Conservation (phyloP, 371 early-diverging fungal species). For the Mortierella sp. region DNA sequence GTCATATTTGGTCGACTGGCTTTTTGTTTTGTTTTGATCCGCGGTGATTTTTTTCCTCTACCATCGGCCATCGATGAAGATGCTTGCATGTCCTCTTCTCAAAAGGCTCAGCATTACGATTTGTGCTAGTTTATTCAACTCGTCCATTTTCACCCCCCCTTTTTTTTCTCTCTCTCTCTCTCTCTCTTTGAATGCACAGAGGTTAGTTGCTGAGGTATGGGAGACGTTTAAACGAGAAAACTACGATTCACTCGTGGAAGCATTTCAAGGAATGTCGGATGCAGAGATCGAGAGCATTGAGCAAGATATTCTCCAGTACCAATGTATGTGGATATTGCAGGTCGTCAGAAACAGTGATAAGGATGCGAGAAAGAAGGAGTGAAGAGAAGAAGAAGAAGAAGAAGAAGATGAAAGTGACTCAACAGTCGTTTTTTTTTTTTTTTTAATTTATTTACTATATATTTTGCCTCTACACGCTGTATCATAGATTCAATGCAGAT, state of each 20-base stretch:
- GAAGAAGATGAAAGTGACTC: neutral
- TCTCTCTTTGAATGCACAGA: slow-evolving; percentile 2
- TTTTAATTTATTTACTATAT: neutral
- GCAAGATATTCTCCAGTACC: slow-evolving; percentile 34
- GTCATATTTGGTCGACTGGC: neutral
- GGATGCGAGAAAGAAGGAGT: too few species aligned
- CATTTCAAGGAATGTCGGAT: slow-evolving; percentile 40
- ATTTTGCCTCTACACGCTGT: neutral
- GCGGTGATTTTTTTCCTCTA: neutral
- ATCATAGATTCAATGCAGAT: slow-evolving; percentile 13
- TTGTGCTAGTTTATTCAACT: neutral
- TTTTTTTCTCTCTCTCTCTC: too few species aligned
- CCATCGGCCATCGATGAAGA: neutral
- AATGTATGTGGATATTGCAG: slow-evolving; percentile 14
- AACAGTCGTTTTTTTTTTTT: neutral
- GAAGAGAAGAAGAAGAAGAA: neutral
- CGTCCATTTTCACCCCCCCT: neutral
- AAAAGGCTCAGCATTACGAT: neutral
- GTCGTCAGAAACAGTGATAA: too few species aligned
- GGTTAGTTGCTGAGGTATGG: slow-evolving; percentile 46
- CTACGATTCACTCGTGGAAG: slow-evolving; percentile 20
- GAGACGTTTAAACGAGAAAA: slow-evolving; percentile 42
- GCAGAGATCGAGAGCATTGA: slow-evolving; percentile 43
- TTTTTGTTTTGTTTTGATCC: neutral
- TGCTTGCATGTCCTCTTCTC: too few species aligned